Evolutionary conservation across 805 yeast genomes (phyloP), one percentile per base, ranked within the genome.

Genomic region (Starmera quercuum): DNA sequence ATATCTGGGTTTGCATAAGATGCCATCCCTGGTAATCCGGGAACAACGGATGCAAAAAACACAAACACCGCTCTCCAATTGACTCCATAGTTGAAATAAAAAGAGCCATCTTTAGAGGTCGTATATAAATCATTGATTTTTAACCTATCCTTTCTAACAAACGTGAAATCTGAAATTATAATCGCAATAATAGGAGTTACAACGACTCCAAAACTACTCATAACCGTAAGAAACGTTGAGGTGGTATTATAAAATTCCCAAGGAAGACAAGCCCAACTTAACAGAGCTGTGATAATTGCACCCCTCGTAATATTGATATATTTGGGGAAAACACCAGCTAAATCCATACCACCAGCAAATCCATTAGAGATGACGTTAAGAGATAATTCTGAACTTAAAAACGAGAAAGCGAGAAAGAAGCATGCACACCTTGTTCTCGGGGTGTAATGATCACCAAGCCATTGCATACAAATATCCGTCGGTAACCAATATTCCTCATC

Each of bases 401-500:
- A 63, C 5, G 59, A 44, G 1, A 60, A 29, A 2, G 64, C 66
- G 13, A 55, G 47, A 41, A 64, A 63, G 49, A 64, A 64, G n/a
- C 61, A 52, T 8, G 63, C 69, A 15, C 66, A 65, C 36, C 71
- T 49, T 20, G 57, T 52, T 28, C 49, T 49, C 18, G 64, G 44
- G 7, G 56, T 38, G 34, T 62, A 63, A 33, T 53, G 45, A 30
- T 54, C 53, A 11, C 44, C 36, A 32, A 68, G 34, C 73, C 72
- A 67, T 45, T 54, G 53, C 22, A 49, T 39, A 32, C 59, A 51
- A 20, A 64, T 56, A 31, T 59, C 59, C 18, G 54, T 51, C 34
- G 71, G 71, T 10, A 52, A 38, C 66, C 68, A 64, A 37, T 51
- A 53, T 16, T 59, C 54, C 15, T 36, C 35, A 9, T 64, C 67